These are phyloP conservation scores for Solanum ossicruentum DNA, from an alignment of 257 asterid species.

Conservation along the genomic window DNA sequence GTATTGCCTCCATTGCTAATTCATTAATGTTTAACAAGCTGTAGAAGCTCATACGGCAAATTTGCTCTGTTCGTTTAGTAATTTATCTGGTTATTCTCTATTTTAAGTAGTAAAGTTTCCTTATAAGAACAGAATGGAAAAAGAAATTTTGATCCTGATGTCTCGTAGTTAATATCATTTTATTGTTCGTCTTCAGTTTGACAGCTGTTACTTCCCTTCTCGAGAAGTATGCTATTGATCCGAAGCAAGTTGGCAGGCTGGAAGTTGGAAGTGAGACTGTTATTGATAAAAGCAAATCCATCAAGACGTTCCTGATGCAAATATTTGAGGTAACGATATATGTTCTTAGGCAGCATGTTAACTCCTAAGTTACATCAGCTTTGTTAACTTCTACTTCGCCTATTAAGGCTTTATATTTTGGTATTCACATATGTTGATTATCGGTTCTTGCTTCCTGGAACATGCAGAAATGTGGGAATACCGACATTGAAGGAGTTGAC, in stretches of 20 bases:
- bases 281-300: slow-evolving; percentile 95
- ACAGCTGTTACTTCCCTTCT: slow-evolving; percentile 88
- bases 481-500: slow-evolving; percentile 98
- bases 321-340: slow-evolving; percentile 65
- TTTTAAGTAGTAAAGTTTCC: neutral
- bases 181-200: slow-evolving; percentile 48
- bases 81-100: neutral
- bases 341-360: neutral
- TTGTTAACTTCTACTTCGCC: neutral
- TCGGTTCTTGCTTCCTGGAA: slow-evolving; percentile 6
- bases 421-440: neutral
- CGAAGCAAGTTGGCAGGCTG: slow-evolving; percentile 85
- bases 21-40: neutral
- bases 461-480: slow-evolving; percentile 70
- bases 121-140: neutral
- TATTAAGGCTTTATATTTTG: neutral
- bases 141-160: neutral
- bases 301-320: slow-evolving; percentile 97
- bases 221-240: slow-evolving; percentile 70
- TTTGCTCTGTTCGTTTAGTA: neutral
- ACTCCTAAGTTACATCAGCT: neutral
- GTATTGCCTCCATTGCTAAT: slow-evolving; percentile 13
- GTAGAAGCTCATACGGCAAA: neutral
- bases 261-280: slow-evolving; percentile 99
- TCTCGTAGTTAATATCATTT: neutral